Evolutionary conservation across 2,329 filamentous ascomycete genomes (phyloP).

Genomic region (Xylariaceae sp.): DNA sequence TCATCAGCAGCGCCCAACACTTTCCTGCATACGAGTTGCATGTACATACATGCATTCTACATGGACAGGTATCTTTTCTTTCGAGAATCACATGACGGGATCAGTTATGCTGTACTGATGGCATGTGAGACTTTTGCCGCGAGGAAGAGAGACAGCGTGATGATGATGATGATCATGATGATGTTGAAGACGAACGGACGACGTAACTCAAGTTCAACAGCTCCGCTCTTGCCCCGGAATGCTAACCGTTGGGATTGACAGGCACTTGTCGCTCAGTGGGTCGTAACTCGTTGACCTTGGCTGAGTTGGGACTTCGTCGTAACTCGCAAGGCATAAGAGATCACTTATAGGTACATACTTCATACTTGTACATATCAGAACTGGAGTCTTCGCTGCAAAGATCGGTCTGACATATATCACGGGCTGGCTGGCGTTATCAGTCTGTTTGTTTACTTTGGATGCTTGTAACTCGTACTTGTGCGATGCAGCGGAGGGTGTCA

Average conservation of each 20-base stretch:
- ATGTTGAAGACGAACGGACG: too few species aligned
- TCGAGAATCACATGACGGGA: slow-evolving; percentile 14
- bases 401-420: not conserved
- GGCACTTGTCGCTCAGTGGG: not conserved
- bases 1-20: slow-evolving; percentile 8
- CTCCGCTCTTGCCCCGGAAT: too few species aligned
- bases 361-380: not conserved
- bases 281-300: not conserved
- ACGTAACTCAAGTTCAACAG: too few species aligned
- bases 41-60: too few species aligned
- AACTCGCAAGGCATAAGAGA: too few species aligned
- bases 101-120: slow-evolving; percentile 2
- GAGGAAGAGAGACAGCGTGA: not conserved
- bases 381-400: not conserved
- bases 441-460: not conserved
- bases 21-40: not conserved
- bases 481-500: not conserved
- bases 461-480: too few species aligned
- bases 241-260: not conserved
- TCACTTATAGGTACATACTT: too few species aligned
- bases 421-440: not conserved
- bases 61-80: not conserved
- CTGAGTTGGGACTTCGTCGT: too few species aligned
- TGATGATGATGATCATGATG: too few species aligned
- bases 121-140: slow-evolving; percentile 6